Base-by-base conservation (phyloP, 2,329 filamentous ascomycete species). In the Xylariales sp. region DNA sequence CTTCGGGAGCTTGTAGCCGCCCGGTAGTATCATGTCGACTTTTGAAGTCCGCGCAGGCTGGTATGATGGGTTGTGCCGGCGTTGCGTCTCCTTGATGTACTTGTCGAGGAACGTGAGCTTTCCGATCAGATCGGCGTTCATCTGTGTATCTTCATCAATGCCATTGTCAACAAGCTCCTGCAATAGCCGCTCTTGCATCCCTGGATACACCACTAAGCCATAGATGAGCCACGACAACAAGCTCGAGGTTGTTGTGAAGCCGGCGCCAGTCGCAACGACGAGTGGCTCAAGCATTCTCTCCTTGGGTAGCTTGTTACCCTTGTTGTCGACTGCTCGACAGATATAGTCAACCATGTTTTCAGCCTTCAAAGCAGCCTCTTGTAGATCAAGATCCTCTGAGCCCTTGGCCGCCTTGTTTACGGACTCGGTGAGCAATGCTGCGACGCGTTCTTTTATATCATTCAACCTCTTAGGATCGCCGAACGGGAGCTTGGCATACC, bases 11-110 rank as follows among this genome's bases (percentile, higher is more conserved):
- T 81, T 82, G 79, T 88, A 90, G 0, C 87, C 88, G 0, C 87
- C 88, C 0, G 88, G 88, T 0, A 90, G 77, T 32, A 90, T 81
- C 64, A 87, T 77, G 73, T 90, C 87, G 3, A 78, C 78, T 67
- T 84, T 84, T 2, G 87, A 79, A 0, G 85, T 90, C 36, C 88
- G 85, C 1, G 81, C 88, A 0, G 88, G 86, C 71, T 90, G 88
- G 78, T 85, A 90, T 0, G 86, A 87, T 0, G 88, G 85, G 76
- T 87, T 89, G 78, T 90, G 87, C 3, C 81, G 80, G 2, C 88
- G 83, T 74, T 88, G 87, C 0, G 83, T 87, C 74, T 90, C 88
- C 76, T 90, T 89, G 80, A 90, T 78, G 75, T 84, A 88, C 54
- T 84, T 83, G 75, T 89, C 86, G 8, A 88, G 81, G 76, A 84